phyloP scores from a whole-genome alignment of 768 basidiomycete genomes.

The Hygrocybe coccinea region DNA sequence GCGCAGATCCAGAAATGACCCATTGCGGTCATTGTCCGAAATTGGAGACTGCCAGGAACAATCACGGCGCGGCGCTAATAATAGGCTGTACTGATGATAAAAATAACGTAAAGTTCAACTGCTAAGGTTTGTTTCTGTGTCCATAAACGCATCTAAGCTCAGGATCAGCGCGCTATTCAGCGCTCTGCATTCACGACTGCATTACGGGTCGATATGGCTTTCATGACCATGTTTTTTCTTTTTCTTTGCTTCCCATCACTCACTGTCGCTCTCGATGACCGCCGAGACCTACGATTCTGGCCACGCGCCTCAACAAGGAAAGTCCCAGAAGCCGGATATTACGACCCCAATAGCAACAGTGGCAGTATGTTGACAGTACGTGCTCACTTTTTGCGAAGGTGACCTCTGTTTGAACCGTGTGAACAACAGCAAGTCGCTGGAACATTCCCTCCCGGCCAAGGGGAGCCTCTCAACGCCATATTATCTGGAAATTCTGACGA shows the following conservation, averaged over 20 bases:
- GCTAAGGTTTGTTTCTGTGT: too few relatives aligned
- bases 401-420: not conserved
- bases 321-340: slow-evolving; percentile 55
- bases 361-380: slow-evolving; percentile 73
- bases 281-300: slow-evolving; percentile 8
- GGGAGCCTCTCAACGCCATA: slow-evolving; percentile 84
- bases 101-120: too few relatives aligned
- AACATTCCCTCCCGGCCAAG: slow-evolving; percentile 68
- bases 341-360: slow-evolving; percentile 49
- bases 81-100: too few relatives aligned
- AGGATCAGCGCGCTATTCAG: too few relatives aligned
- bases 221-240: slow-evolving; percentile 12
- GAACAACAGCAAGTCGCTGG: slow-evolving; percentile 42
- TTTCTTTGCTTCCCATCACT: slow-evolving; percentile 21
- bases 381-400: slow-evolving; percentile 7
- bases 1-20: too few relatives aligned
- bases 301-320: slow-evolving; percentile 21
- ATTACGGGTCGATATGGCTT: not conserved
- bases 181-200: too few relatives aligned
- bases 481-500: slow-evolving; percentile 71
- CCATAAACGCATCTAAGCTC: too few relatives aligned
- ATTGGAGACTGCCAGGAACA: too few relatives aligned
- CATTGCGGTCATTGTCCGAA: too few relatives aligned
- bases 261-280: slow-evolving; percentile 3
- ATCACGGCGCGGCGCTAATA: too few relatives aligned